Evolutionary conservation across 495 filamentous ascomycete species (phyloP).

Genomic region (Tuber umbilicatum): DNA sequence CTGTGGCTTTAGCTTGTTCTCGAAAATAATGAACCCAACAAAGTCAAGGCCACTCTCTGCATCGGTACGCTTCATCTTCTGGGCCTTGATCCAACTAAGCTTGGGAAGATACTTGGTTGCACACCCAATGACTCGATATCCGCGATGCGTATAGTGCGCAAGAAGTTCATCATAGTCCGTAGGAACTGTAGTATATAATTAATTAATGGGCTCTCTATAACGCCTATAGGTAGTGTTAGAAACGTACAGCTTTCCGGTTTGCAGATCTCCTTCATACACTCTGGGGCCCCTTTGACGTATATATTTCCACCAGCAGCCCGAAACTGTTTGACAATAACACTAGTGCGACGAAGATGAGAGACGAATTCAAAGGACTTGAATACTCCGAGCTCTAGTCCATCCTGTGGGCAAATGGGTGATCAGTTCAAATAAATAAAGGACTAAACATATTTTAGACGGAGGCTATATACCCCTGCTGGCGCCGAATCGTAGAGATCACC

Average conservation of each 20-base stretch:
- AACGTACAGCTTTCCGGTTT: conserved; percentile 65
- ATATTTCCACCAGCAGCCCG: conserved; percentile 70
- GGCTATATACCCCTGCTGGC: conserved; percentile 14
- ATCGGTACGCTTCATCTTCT: conserved; percentile 81
- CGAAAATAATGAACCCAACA: conserved; percentile 93
- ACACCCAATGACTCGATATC: conserved; percentile 95
- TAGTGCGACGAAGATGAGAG: conserved; percentile 88
- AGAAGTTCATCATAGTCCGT: conserved; percentile 81
- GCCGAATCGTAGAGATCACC: conserved; percentile 20
- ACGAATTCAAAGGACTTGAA: conserved; percentile 90
- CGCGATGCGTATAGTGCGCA: conserved; percentile 83
- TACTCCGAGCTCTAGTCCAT: conserved; percentile 70
- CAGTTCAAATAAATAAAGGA: conserved; percentile 13
- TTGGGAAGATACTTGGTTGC: conserved; percentile 80
- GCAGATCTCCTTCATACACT: conserved; percentile 93
- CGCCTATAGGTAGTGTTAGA: neutral
- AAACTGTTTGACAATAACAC: conserved; percentile 83
- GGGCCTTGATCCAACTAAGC: conserved; percentile 84
- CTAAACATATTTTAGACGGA: neutral
- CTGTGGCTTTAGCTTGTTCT: conserved; percentile 90
- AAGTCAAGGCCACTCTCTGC: conserved; percentile 80
- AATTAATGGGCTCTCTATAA: neutral
- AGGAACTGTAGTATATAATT: conserved; percentile 56
- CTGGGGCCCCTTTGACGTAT: conserved; percentile 94
- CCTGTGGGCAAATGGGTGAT: conserved; percentile 32